These are phyloP conservation scores for Lineolata rhizophorae DNA, from an alignment of 495 filamentous ascomycete species.

Conservation along the genomic window DNA sequence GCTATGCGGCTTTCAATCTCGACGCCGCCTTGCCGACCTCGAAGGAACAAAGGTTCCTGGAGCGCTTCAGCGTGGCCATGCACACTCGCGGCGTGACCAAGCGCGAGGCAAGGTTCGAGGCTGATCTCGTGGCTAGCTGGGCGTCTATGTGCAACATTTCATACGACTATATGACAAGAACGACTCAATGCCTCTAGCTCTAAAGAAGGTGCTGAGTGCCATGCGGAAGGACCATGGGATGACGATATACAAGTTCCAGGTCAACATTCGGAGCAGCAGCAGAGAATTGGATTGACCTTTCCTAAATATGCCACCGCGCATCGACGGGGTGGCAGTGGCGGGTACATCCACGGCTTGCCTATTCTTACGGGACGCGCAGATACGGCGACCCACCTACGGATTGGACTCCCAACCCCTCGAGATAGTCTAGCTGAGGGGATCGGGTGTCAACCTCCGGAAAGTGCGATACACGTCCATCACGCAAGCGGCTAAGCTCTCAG, in stretches of 20 bases:
- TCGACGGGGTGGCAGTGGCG: background rate
- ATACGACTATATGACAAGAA: background rate
- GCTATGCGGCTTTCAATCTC: too few species aligned
- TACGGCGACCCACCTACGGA: background rate
- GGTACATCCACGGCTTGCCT: background rate
- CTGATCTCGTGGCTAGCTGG: slow-evolving; percentile 1
- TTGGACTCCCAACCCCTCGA: too few species aligned
- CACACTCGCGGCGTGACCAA: background rate
- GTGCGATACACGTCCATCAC: too few species aligned
- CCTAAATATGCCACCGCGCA: background rate
- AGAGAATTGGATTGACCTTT: background rate
- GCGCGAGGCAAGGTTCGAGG: slow-evolving; percentile 2
- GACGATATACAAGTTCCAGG: background rate
- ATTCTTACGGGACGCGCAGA: background rate
- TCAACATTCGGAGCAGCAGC: background rate
- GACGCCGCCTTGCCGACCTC: too few species aligned
- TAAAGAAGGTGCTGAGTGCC: background rate
- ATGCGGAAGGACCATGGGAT: background rate
- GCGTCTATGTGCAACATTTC: slow-evolving; percentile 2
- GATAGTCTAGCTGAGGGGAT: too few species aligned
- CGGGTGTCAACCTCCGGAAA: too few species aligned
- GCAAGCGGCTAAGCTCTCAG: too few species aligned
- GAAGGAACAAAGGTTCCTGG: background rate
- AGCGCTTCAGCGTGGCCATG: background rate
- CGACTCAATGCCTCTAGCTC: background rate